These are phyloP conservation scores for Bipolaris cookei DNA, from an alignment of 2,329 filamentous ascomycete genomes.

Conservation along the genomic window DNA sequence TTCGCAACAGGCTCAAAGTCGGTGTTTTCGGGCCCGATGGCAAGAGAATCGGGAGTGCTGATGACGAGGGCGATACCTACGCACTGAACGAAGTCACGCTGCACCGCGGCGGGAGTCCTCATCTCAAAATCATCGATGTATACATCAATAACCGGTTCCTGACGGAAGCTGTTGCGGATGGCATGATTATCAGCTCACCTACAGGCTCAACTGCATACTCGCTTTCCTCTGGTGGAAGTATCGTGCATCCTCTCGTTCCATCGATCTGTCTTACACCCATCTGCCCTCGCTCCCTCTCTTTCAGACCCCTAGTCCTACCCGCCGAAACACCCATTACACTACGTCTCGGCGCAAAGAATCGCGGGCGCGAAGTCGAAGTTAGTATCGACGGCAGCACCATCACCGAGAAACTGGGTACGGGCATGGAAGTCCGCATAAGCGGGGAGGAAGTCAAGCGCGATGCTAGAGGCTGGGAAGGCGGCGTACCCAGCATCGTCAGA, in stretches of 20 bases:
- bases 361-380: constrained; percentile 58
- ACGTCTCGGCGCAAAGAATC: constrained; percentile 70
- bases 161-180: constrained; percentile 93
- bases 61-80: constrained; percentile 54
- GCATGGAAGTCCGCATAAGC: constrained; percentile 81
- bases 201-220: constrained; percentile 96
- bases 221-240: constrained; percentile 88
- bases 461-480: constrained; percentile 68
- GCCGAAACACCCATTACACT: constrained; percentile 84
- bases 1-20: constrained; percentile 86
- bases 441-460: constrained; percentile 72
- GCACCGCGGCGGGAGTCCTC: constrained; percentile 86
- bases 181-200: constrained; percentile 90
- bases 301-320: constrained; percentile 87
- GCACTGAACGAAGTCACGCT: constrained; percentile 97
- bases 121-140: constrained; percentile 90
- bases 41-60: constrained; percentile 48
- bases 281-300: constrained; percentile 88
- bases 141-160: constrained; percentile 87
- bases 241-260: constrained; percentile 90
- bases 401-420: constrained; percentile 51
- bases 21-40: constrained; percentile 78
- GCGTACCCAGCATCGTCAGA: constrained; percentile 90
- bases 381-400: constrained; percentile 57
- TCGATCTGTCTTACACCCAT: constrained; percentile 92